Conservation (phyloP, 306 rosid species). For the Fragaria nilgerrensis region DNA sequence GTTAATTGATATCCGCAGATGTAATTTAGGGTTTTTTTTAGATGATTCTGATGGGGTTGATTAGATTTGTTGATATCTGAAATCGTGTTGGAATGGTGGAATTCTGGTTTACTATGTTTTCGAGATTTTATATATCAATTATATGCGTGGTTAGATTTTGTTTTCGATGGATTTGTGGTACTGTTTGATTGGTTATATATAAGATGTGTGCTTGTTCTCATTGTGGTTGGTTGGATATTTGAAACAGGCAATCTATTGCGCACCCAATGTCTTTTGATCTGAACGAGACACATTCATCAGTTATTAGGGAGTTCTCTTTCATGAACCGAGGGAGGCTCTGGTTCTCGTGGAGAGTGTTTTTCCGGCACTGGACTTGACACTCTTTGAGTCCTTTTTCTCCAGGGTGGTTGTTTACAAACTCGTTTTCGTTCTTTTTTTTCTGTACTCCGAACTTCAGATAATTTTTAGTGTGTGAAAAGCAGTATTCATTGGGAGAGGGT, state of each 20-base stretch:
- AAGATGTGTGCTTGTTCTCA: neutral
- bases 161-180: neutral
- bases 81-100: neutral
- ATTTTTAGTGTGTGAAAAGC: neutral
- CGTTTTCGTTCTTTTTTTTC: neutral
- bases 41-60: neutral
- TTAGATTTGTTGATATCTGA: neutral
- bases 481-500: neutral
- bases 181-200: neutral
- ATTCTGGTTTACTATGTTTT: neutral
- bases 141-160: neutral
- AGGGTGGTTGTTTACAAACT: neutral
- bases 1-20: neutral
- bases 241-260: constrained; percentile 31
- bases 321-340: constrained; percentile 45
- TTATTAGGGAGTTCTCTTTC: constrained; percentile 21
- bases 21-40: neutral
- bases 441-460: neutral
- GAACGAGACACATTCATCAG: constrained; percentile 26
- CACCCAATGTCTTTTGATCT: constrained; percentile 47
- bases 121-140: neutral
- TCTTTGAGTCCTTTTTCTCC: neutral
- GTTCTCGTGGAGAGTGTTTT: constrained; percentile 42
- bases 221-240: constrained; percentile 13
- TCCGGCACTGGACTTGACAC: constrained; percentile 57